Base-by-base conservation (phyloP, 2,329 filamentous ascomycete genomes). In the Aspergillus carbonarius region DNA sequence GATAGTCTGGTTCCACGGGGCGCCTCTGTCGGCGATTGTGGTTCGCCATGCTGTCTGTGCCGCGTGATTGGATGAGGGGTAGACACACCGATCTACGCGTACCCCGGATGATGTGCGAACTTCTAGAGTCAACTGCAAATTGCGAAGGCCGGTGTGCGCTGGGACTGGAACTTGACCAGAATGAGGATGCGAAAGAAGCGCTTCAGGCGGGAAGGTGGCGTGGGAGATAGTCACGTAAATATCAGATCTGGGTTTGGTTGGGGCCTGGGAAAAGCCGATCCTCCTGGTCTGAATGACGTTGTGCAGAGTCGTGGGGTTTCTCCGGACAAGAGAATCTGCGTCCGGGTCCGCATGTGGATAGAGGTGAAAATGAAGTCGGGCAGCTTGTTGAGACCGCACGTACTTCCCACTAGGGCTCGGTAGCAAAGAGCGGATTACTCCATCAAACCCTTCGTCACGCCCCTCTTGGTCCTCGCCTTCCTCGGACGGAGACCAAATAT, bases 221-320 rank as follows among this genome's bases (percentile, higher is more conserved):
- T 92, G 88, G 58, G 87, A 86, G 49, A 99, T 76, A 0, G 92
- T 97, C 46, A 99, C 76, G 72, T 99, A 99, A 52, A 99, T 98
- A 73, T 99, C 96, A 10, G 92, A 97, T 67, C 96, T 84, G 15
- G 90, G 83, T 71, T 92, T 93, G 0, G 89, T 92, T 0, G 95
- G 93, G 1, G 93, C 93, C 12, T 93, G 93, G 3, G 93, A 91
- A 72, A 99, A 98, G 1, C 93, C 95, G 74, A 98, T 93, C 72
- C 95, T 95, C 68, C 83, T 89, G 0, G 93, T 96, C 73, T 89
- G 89, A 58, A 83, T 83, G 60, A 98, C 85, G 53, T 89, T 88
- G 52, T 96, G 89, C 13, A 99, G 85, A 13, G 96, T 78, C 0
- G 93, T 98, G 0, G 95, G 95, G 3, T 92, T 96, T 49, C 89